Conservation (phyloP, 345 rosid species). For the Arabis hirsuta region DNA sequence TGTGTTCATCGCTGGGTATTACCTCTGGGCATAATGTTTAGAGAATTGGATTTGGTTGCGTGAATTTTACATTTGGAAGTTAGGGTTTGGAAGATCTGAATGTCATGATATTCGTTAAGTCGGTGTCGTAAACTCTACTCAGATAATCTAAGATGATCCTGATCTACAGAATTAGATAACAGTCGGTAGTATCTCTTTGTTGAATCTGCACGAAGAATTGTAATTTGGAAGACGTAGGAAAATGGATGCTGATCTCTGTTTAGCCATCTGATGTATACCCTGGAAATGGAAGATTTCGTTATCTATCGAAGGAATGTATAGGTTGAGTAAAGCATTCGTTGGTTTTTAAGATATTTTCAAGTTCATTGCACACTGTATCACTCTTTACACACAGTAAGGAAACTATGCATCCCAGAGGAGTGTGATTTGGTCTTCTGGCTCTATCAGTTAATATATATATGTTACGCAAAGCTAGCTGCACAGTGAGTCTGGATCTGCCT, state of each 20-base stretch:
- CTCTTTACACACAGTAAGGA: not conserved
- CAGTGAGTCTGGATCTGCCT: not conserved
- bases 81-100: slow-evolving; percentile 24
- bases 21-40: slow-evolving; percentile 16
- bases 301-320: not conserved
- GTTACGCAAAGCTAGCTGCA: slow-evolving; percentile 4
- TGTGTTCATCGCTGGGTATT: slow-evolving; percentile 6
- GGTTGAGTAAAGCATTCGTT: not conserved
- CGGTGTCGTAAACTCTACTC: not conserved
- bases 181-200: not conserved
- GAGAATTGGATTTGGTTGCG: slow-evolving; percentile 27
- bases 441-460: not conserved
- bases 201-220: not conserved
- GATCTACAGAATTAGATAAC: not conserved
- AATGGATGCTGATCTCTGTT: not conserved
- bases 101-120: not conserved
- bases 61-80: slow-evolving; percentile 29
- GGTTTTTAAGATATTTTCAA: not conserved
- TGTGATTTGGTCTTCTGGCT: not conserved
- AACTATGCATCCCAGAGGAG: not conserved
- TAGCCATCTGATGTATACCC: too few relatives aligned
- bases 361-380: not conserved
- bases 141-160: not conserved
- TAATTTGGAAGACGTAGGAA: not conserved
- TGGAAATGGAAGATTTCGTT: not conserved